phyloP scores from a whole-genome alignment of 805 yeast genomes.

The Candida insectalens region DNA sequence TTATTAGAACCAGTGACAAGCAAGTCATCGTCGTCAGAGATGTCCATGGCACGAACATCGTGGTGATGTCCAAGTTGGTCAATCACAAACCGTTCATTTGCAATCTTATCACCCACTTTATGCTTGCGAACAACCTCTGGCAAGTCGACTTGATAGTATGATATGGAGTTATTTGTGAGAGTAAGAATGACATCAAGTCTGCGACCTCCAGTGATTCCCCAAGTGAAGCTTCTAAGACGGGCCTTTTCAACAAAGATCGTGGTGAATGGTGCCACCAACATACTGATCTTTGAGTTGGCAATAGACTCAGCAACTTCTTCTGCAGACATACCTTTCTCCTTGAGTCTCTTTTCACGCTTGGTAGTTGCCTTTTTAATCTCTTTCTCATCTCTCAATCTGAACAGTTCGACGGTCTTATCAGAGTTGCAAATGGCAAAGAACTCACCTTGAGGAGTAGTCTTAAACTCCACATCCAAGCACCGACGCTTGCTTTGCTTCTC shows the following conservation, averaged over 20 bases:
- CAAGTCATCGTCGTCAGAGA: conserved; percentile 72
- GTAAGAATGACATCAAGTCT: conserved; percentile 53
- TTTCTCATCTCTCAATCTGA: conserved; percentile 62
- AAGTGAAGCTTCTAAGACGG: conserved; percentile 57
- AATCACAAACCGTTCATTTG: conserved; percentile 41
- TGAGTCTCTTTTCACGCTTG: conserved; percentile 68
- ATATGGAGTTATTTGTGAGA: conserved; percentile 66
- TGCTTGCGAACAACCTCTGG: conserved; percentile 51
- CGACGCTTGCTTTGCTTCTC: conserved; percentile 73
- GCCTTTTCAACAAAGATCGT: conserved; percentile 49
- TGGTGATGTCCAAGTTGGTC: conserved; percentile 83
- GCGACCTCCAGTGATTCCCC: conserved; percentile 44
- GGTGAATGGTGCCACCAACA: conserved; percentile 61
- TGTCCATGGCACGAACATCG: conserved; percentile 75
- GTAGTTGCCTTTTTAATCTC: conserved; percentile 73
- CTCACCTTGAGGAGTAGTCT: conserved; percentile 27
- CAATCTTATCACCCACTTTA: conserved; percentile 28
- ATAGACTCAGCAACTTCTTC: conserved; percentile 48
- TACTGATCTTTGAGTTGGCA: conserved; percentile 38
- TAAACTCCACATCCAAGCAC: conserved; percentile 51
- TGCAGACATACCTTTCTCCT: conserved; percentile 55
- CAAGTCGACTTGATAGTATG: conserved; percentile 47
- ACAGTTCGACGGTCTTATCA: conserved; percentile 74
- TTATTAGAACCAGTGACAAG: conserved; percentile 91
- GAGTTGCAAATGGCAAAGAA: conserved; percentile 66